phyloP scores from a whole-genome alignment of 1,284 basidiomycete genomes.

The Heliocybe sulcata region DNA sequence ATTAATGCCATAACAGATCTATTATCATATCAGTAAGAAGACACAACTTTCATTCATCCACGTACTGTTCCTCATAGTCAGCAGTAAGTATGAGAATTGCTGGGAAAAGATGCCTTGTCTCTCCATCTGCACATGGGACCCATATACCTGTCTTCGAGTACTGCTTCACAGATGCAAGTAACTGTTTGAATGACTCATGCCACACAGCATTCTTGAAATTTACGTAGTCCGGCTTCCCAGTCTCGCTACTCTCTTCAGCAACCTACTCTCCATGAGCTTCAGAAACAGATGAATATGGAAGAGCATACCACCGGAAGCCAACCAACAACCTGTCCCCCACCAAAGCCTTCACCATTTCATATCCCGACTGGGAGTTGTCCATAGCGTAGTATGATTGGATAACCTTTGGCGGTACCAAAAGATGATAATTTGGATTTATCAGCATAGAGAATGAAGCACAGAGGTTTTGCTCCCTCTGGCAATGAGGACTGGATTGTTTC shows the following conservation, averaged over 20 bases:
- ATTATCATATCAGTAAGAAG: not conserved
- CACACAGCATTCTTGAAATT: constrained; percentile 5
- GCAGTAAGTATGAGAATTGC: constrained; percentile 12
- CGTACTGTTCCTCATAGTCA: constrained; percentile 16
- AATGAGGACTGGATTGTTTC: constrained; percentile 7
- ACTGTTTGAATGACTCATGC: not conserved
- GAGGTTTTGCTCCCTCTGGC: constrained; percentile 15
- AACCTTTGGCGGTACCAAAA: constrained; percentile 33
- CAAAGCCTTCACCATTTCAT: constrained; percentile 26
- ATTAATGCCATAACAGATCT: constrained; percentile 10
- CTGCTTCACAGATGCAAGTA: not conserved
- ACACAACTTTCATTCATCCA: constrained; percentile 2
- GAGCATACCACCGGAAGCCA: constrained; percentile 34
- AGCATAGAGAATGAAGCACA: constrained; percentile 29
- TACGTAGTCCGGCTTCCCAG: not conserved
- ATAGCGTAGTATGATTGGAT: constrained; percentile 32
- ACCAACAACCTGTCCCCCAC: constrained; percentile 31
- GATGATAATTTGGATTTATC: constrained; percentile 36
- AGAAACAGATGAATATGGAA: not conserved
- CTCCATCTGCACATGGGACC: not conserved
- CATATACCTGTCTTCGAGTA: constrained; percentile 1
- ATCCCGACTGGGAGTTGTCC: constrained; percentile 29
- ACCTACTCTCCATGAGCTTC: not conserved
- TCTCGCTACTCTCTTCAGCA: not conserved
- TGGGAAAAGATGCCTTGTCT: constrained; percentile 6